Base-by-base conservation (phyloP, 164 flowering plant genomes). In the Sextonia rubra region DNA sequence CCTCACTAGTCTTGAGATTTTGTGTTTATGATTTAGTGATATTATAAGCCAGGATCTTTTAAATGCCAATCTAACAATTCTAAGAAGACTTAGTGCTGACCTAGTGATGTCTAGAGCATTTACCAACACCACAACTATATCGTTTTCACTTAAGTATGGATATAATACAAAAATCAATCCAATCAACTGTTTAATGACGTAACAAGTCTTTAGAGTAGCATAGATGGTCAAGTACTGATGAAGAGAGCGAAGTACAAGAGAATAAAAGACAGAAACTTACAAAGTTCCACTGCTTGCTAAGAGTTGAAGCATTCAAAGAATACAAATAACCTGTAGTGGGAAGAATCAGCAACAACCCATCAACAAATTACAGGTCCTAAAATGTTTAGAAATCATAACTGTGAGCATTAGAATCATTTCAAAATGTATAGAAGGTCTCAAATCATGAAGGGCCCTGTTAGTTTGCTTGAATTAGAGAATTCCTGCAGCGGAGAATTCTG, bases 301-400 rank as follows among this genome's bases (percentile, higher is more conserved):
- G 90, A 20, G 99, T 92, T 55, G 98, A 95, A 77, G 92, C 97
- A 80, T 79, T 92, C 69, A 95, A 60, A 17, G 99, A 75, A 85
- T 95, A 95, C 75, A 95, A 78, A 80, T 75, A 93, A 74, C 98
- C 99, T 91, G 92, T 81, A 80, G 71, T n/a, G 32, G 73, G 73
- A 49, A 8, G n/a, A 64, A 17, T 12, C 20, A 68, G 24, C 68
- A 2, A 37, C 32, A 64, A 60, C n/a, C 25, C 44, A 48, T 49
- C 25, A 27, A 60, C 58, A 52, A 27, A 69, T 15, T 12, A 26
- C 15, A 12, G 20, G 17, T 23, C 27, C 27, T 69, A 49, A 18
- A 44, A 26, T 3, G 24, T 29, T 30, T 52, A 44, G 76, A 44
- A 30, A 48, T n/a, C 25, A 74, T 24, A 58, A 47, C 7, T 12